Evolutionary conservation across 2,329 filamentous ascomycete genomes (phyloP).

Genomic region (Botryotinia convoluta): DNA sequence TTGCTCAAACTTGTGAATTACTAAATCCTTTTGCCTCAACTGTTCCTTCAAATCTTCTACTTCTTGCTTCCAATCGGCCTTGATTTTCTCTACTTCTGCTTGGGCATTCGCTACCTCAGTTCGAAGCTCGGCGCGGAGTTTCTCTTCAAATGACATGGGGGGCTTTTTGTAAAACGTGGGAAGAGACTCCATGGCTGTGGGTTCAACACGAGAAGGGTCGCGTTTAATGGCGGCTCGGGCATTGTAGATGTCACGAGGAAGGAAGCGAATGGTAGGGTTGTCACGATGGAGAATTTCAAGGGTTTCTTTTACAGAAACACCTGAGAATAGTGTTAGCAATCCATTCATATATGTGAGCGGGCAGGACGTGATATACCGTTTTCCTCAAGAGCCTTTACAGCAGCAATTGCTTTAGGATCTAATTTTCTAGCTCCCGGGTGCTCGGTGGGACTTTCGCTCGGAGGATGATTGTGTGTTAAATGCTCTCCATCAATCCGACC

Average conservation of each 20-base stretch:
- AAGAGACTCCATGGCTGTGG: slow-evolving; percentile 55
- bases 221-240: slow-evolving; percentile 64
- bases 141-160: slow-evolving; percentile 60
- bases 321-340: slow-evolving; percentile 45
- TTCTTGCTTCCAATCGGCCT: slow-evolving; percentile 54
- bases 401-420: slow-evolving; percentile 65
- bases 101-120: slow-evolving; percentile 58
- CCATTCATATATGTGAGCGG: slow-evolving; percentile 13
- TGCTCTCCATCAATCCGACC: slow-evolving; percentile 60
- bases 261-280: slow-evolving; percentile 60
- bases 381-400: slow-evolving; percentile 64
- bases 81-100: slow-evolving; percentile 56
- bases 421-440: slow-evolving; percentile 64
- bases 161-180: slow-evolving; percentile 67
- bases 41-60: slow-evolving; percentile 57
- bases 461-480: slow-evolving; percentile 61
- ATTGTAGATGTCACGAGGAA: slow-evolving; percentile 66
- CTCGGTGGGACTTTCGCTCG: slow-evolving; percentile 64
- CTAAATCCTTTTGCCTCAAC: slow-evolving; percentile 61
- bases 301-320: slow-evolving; percentile 64
- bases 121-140: slow-evolving; percentile 59
- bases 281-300: slow-evolving; percentile 63
- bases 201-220: slow-evolving; percentile 61
- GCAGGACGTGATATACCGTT: slow-evolving; percentile 50
- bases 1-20: slow-evolving; percentile 64